Evolutionary conservation across 2,329 filamentous ascomycete genomes (phyloP), one percentile per base, ranked within the genome.

Genomic region (Volutella citrinella): DNA sequence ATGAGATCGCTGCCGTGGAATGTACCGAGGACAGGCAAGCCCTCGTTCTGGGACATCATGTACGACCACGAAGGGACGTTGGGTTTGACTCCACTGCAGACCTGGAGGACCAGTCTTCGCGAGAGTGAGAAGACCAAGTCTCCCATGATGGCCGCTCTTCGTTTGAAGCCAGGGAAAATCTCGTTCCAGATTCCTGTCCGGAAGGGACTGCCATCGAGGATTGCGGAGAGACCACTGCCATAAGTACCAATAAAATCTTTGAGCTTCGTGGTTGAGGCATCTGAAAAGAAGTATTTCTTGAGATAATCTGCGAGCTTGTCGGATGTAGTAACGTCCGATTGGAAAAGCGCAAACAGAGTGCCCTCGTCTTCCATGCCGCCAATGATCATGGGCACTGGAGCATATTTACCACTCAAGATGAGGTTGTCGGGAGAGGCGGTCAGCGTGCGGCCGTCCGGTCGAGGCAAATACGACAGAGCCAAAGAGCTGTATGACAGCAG

Each of bases 321-420:
- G 2, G 64, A 72, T 3, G 71, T 80, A 11, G 69, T 77, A 25
- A 84, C 63, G 50, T 82, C 81, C 17, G 56, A 48, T 33, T 78
- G 76, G 46, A 73, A 70, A 12, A 83, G 63, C 6, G 74, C 66
- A 53, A 84, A 83, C 5, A 84, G 55, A 0, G 80, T 81, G 7
- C 78, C 78, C 53, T 84, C 80, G 50, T 84, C 80, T 63, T 83
- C 77, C 56, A 79, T 74, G 48, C 80, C 68, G 24, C 80, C 79
- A 19, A 78, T 63, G 34, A 84, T 82, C 51, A 82, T 71, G 5
- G 80, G 80, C 0, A 84, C 74, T 1, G 47, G 65, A 17, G 76
- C 69, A 42, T 77, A 81, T 40, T 66, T 66, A 13, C 75, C 74
- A 1, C 56, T 44, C 10, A 45, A 32, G 7, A 68, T 54, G 10